phyloP scores from a whole-genome alignment of 345 rosid genomes.

The Raphanus raphanistrum region DNA sequence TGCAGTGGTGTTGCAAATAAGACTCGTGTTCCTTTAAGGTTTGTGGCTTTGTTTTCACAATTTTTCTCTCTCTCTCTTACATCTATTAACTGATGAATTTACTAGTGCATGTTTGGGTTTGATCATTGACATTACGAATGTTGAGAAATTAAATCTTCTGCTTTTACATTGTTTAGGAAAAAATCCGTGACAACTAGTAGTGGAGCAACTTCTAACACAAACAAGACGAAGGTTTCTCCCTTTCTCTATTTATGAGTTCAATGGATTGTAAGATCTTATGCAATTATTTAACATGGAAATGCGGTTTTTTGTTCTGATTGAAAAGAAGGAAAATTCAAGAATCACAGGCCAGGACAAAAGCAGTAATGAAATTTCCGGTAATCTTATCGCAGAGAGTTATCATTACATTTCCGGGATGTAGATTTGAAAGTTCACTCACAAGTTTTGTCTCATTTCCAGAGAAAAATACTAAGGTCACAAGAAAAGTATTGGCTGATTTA shows the following conservation, averaged over 20 bases:
- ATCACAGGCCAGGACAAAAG: slow-evolving; percentile 44
- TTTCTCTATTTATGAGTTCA: slow-evolving; percentile 9
- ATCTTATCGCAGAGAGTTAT: slow-evolving; percentile 18
- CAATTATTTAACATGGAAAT: background rate
- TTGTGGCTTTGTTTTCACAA: background rate
- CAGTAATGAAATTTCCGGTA: slow-evolving; percentile 47
- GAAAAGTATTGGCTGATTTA: slow-evolving; percentile 78
- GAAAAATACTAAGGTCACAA: slow-evolving; percentile 41
- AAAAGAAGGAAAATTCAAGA: slow-evolving; percentile 44
- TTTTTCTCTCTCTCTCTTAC: background rate
- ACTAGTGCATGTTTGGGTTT: background rate
- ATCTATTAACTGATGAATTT: background rate
- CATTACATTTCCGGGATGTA: background rate
- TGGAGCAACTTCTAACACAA: slow-evolving; percentile 35
- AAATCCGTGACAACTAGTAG: slow-evolving; percentile 36
- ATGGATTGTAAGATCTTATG: slow-evolving; percentile 1
- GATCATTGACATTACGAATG: background rate
- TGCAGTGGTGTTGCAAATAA: slow-evolving; percentile 24
- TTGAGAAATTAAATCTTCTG: slow-evolving; percentile 1
- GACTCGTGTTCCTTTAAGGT: slow-evolving; percentile 36
- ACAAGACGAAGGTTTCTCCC: slow-evolving; percentile 49
- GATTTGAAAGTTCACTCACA: slow-evolving; percentile 8
- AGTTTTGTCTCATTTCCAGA: slow-evolving; percentile 39
- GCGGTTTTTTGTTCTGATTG: slow-evolving; percentile 6
- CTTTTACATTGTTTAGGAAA: slow-evolving; percentile 39